phyloP scores from a whole-genome alignment of 202 grass and related monocot species.

The Schoenoplectus triqueter region DNA sequence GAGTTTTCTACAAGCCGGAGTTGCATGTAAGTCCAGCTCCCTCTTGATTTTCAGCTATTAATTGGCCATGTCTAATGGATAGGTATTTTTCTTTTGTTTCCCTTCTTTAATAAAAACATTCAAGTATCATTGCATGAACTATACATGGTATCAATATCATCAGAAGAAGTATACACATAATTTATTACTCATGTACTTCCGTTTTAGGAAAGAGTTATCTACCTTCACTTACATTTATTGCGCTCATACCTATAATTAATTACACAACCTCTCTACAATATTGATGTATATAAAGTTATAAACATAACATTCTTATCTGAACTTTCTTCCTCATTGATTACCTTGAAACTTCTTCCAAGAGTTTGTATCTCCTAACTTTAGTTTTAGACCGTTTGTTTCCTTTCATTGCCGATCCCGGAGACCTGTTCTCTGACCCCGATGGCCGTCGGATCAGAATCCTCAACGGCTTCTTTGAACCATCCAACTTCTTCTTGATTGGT shows the following conservation, averaged over 20 bases:
- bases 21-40: constrained; percentile 31
- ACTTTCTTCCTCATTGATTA: constrained; percentile 36
- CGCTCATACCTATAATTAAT: constrained; percentile 10
- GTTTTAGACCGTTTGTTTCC: constrained; percentile 47
- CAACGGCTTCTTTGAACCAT: neutral
- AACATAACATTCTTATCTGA: neutral
- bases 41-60: neutral
- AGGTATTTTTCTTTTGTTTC: neutral
- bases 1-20: neutral
- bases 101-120: neutral
- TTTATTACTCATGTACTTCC: neutral
- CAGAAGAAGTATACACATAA: neutral
- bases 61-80: neutral
- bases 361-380: constrained; percentile 63
- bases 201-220: neutral
- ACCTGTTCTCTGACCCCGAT: neutral
- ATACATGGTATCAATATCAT: neutral
- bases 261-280: neutral
- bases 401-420: constrained; percentile 16
- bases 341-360: constrained; percentile 63
- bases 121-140: neutral
- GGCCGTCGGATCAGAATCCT: neutral
- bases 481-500: constrained; percentile 59
- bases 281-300: neutral
- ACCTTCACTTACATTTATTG: neutral